Evolutionary conservation across 768 basidiomycete genomes (phyloP).

Genomic region (Boletus reticulatus): DNA sequence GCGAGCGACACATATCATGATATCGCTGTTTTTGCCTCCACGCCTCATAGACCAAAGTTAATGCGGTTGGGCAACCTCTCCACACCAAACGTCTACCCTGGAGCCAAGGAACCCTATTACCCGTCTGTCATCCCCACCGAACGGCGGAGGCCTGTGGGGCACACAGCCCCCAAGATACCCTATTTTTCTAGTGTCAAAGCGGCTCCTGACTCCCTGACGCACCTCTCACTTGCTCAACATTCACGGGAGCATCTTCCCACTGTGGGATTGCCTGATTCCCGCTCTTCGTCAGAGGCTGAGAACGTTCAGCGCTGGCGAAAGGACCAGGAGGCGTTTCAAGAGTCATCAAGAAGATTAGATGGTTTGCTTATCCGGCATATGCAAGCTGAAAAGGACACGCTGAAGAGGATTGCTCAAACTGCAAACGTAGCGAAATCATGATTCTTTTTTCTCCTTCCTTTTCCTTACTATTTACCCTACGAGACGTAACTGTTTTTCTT

Average conservation of each 20-base stretch:
- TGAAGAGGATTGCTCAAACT: slow-evolving; percentile 68
- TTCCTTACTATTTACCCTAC: slow-evolving; percentile 13
- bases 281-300: slow-evolving; percentile 12
- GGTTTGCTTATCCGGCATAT: slow-evolving; percentile 82
- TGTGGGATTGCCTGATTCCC: slow-evolving; percentile 9
- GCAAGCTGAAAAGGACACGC: slow-evolving; percentile 76
- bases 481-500: slow-evolving; percentile 6
- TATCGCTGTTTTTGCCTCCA: slow-evolving; percentile 26
- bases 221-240: slow-evolving; percentile 37
- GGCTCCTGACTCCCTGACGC: slow-evolving; percentile 29
- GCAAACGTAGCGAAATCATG: slow-evolving; percentile 34
- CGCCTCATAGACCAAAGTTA: slow-evolving; percentile 38
- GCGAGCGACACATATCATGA: slow-evolving; percentile 40
- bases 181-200: slow-evolving; percentile 49
- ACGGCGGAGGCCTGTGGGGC: slow-evolving; percentile 50
- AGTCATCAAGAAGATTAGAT: slow-evolving; percentile 66
- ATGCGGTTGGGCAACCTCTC: slow-evolving; percentile 72
- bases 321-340: slow-evolving; percentile 41
- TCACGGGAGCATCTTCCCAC: slow-evolving; percentile 39
- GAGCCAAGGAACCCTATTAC: slow-evolving; percentile 36
- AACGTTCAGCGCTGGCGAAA: slow-evolving; percentile 28
- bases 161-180: slow-evolving; percentile 41
- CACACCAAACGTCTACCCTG: slow-evolving; percentile 56
- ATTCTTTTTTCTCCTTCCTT: not conserved
- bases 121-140: slow-evolving; percentile 34